Percentiles rank a stretch among this genome's conserved stretches.
phyloP scores from a whole-genome alignment of 768 basidiomycete genomes.

The Russula earlei region DNA sequence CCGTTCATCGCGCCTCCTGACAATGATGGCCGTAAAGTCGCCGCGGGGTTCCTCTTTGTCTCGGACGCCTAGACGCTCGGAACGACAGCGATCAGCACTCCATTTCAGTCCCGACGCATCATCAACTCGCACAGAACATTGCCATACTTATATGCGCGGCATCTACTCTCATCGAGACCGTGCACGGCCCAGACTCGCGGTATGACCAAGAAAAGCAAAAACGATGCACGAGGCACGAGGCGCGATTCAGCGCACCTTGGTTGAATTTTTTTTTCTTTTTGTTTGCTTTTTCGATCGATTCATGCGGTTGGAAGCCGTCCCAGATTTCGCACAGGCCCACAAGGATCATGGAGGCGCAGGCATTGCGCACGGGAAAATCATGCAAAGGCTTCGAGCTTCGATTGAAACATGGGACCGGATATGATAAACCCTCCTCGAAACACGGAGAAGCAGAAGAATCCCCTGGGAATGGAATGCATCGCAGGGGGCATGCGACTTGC shows the following conservation, averaged over 20 bases:
- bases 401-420: too few species aligned
- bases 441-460: slow-evolving; percentile 1
- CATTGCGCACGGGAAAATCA: neutral
- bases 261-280: too few species aligned
- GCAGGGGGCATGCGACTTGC: neutral
- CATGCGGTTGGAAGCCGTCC: neutral
- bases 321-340: neutral
- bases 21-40: slow-evolving; percentile 9
- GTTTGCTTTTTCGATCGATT: too few species aligned
- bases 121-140: neutral
- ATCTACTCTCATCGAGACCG: neutral
- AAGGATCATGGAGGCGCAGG: neutral
- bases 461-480: neutral
- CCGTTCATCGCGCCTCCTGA: slow-evolving; percentile 14
- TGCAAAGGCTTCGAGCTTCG: neutral
- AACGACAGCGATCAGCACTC: slow-evolving; percentile 11
- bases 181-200: neutral
- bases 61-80: slow-evolving; percentile 1
- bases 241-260: too few species aligned
- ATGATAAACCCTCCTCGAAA: slow-evolving; percentile 1
- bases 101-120: neutral
- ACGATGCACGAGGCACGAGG: neutral
- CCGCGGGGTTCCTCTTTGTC: slow-evolving; percentile 10
- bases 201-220: neutral
- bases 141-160: slow-evolving; percentile 1